A percentile compares a stretch with the other conserved stretches of the same genome.
Conservation (phyloP, 768 basidiomycete genomes). For the Pleurotus cornucopiae region DNA sequence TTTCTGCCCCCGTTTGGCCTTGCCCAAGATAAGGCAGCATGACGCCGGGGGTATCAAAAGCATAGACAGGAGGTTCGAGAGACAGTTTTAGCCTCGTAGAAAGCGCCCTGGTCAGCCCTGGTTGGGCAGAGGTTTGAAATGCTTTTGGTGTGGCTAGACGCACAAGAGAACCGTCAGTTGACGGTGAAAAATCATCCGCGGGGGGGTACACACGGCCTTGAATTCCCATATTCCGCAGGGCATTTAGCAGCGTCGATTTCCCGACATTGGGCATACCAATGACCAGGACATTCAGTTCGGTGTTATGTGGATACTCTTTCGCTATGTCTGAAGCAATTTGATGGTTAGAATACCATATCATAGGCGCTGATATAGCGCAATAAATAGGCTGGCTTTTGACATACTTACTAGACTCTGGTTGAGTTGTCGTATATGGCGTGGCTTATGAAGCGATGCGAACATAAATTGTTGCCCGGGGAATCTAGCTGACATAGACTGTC, state of each 20-base stretch:
- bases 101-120: conserved; percentile 85
- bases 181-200: conserved; percentile 6
- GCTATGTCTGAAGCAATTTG: conserved; percentile 52
- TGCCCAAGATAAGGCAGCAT: conserved; percentile 94
- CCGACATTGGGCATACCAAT: conserved; percentile 99
- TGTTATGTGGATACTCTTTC: conserved; percentile 60
- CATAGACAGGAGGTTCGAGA: conserved; percentile 79
- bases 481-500: conserved; percentile 62
- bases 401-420: conserved; percentile 70
- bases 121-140: conserved; percentile 81
- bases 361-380: conserved; percentile 1
- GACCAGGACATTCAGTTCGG: conserved; percentile 84
- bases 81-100: conserved; percentile 88
- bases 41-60: conserved; percentile 94
- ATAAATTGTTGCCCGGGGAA: conserved; percentile 67
- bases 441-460: conserved; percentile 70
- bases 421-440: conserved; percentile 59
- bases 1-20: conserved; percentile 82
- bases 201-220: conserved; percentile 56
- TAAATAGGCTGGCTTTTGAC: conserved; percentile 28
- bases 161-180: conserved; percentile 2
- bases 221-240: conserved; percentile 83
- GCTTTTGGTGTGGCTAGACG: conserved; percentile 76
- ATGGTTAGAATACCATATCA: conserved; percentile 1
- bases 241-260: conserved; percentile 92